A percentile compares a stretch with the other conserved stretches of the same genome.
phyloP scores from a whole-genome alignment of 192 early-diverging fungal species.

The Coemansia aciculifera region DNA sequence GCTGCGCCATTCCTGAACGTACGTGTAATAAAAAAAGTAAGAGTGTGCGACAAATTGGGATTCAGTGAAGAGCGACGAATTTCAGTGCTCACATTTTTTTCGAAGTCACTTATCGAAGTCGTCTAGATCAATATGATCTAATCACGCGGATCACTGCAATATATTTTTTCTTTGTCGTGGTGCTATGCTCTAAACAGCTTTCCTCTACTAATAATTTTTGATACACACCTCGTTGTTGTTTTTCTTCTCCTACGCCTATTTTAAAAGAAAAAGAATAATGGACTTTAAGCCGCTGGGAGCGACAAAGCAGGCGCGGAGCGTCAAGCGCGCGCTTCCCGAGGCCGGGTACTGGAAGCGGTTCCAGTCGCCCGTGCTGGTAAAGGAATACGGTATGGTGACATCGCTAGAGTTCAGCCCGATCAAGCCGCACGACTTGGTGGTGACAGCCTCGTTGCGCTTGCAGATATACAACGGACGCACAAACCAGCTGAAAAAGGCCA shows the following conservation, averaged over 20 bases:
- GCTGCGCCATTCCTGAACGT: slow-evolving; percentile 34
- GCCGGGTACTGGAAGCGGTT: slow-evolving; percentile 77
- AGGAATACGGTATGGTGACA: slow-evolving; percentile 83
- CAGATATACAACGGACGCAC: slow-evolving; percentile 89
- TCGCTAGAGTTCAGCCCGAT: slow-evolving; percentile 79
- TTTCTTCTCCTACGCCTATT: background rate
- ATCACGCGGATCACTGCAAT: background rate
- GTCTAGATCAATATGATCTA: background rate
- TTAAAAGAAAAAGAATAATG: slow-evolving; percentile 17
- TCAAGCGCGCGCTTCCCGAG: slow-evolving; percentile 62
- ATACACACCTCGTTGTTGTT: slow-evolving; percentile 1
- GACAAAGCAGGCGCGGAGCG: slow-evolving; percentile 59
- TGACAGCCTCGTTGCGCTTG: slow-evolving; percentile 86
- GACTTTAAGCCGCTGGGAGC: slow-evolving; percentile 62
- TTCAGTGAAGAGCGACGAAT: background rate
- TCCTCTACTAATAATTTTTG: background rate
- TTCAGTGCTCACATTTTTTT: background rate
- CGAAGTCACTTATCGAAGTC: background rate
- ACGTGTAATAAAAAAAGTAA: background rate
- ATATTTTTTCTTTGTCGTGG: slow-evolving; percentile 13
- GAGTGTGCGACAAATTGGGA: background rate
- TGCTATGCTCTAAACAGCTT: background rate
- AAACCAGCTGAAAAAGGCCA: slow-evolving; percentile 81
- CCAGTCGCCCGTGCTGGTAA: slow-evolving; percentile 85
- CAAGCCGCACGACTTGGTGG: slow-evolving; percentile 84